These are phyloP conservation scores for Avicennia marina DNA, from an alignment of 257 asterid genomes.

Conservation along the genomic window DNA sequence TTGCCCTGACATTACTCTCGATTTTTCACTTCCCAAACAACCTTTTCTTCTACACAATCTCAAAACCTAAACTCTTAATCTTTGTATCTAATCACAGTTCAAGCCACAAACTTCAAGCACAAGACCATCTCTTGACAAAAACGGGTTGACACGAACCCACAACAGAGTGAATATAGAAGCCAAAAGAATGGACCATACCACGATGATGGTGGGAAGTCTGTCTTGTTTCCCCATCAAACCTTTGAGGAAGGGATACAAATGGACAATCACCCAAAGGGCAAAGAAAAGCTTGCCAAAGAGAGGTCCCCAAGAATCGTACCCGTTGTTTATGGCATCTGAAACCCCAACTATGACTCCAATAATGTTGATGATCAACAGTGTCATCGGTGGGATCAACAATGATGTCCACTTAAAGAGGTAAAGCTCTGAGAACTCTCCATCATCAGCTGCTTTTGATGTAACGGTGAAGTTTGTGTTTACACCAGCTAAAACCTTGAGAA, in stretches of 20 bases:
- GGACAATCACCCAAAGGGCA: constrained; percentile 95
- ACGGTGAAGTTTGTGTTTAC: constrained; percentile 91
- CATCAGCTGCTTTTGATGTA: constrained; percentile 95
- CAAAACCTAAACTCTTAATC: constrained; percentile 23
- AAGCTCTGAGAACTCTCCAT: constrained; percentile 83
- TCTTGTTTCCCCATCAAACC: constrained; percentile 91
- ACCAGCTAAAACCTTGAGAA: constrained; percentile 85
- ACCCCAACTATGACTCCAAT: constrained; percentile 83
- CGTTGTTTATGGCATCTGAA: constrained; percentile 84
- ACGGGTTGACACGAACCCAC: constrained; percentile 95
- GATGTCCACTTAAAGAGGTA: constrained; percentile 96
- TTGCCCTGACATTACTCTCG: constrained; percentile 21
- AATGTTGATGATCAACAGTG: constrained; percentile 68
- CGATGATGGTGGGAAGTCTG: constrained; percentile 70
- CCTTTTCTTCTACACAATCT: constrained; percentile 33
- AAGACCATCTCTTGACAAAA: constrained; percentile 55
- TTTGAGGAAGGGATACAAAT: constrained; percentile 93
- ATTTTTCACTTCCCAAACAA: constrained; percentile 12
- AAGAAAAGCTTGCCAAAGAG: constrained; percentile 87
- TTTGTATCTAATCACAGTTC: constrained; percentile 63
- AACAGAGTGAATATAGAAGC: constrained; percentile 85
- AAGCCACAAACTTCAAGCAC: constrained; percentile 84
- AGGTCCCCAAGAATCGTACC: constrained; percentile 97
- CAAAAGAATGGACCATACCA: constrained; percentile 95
- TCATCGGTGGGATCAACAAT: constrained; percentile 86